phyloP scores from a whole-genome alignment of 208 protist species.

The Porcisia deanei region DNA sequence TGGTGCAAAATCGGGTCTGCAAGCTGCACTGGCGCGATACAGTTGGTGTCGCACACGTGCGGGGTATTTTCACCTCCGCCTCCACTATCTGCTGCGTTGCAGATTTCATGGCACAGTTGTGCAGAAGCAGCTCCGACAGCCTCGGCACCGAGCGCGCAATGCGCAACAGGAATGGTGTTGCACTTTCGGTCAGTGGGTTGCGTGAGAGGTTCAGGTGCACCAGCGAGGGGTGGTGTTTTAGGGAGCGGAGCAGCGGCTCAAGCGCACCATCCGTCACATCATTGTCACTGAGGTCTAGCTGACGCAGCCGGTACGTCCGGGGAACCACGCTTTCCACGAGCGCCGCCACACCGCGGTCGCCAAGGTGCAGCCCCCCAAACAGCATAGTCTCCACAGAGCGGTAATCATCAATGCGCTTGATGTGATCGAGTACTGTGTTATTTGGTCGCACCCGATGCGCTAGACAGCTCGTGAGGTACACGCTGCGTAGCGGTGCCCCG shows the following conservation, averaged over 20 bases:
- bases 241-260: constrained; percentile 12
- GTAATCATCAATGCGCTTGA: constrained; percentile 30
- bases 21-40: neutral
- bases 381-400: constrained; percentile 23
- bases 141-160: constrained; percentile 40
- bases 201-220: constrained; percentile 47
- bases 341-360: constrained; percentile 40
- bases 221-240: constrained; percentile 54
- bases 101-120: constrained; percentile 43
- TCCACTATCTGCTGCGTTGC: constrained; percentile 23
- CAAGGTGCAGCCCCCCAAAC: constrained; percentile 42
- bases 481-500: constrained; percentile 44
- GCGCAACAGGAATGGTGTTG: constrained; percentile 32
- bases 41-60: constrained; percentile 7
- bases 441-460: constrained; percentile 42
- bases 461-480: constrained; percentile 68
- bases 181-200: constrained; percentile 54
- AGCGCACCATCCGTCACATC: constrained; percentile 50
- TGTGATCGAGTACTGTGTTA: constrained; percentile 34
- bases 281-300: constrained; percentile 60
- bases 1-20: neutral
- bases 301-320: constrained; percentile 48
- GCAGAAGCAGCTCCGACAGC: constrained; percentile 34
- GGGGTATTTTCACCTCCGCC: constrained; percentile 20
- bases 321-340: constrained; percentile 50